Conservation (phyloP, 1,139 yeast species). For the Arxiozyma telluris region DNA sequence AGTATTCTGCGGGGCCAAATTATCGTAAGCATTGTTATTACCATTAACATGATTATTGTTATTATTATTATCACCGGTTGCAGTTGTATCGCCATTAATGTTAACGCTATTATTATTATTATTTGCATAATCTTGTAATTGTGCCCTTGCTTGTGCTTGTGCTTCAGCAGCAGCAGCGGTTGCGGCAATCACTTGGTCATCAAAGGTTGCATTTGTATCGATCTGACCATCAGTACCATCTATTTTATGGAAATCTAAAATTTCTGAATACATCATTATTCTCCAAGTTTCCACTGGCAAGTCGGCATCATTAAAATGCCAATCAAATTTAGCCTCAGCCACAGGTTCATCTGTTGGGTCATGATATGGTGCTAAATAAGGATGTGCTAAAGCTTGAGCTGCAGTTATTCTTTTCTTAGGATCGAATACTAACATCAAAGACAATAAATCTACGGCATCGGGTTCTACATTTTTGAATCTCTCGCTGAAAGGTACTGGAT, state of each 20-base stretch:
- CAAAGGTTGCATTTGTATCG: constrained; percentile 30
- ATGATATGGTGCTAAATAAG: constrained; percentile 93
- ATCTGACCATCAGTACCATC: constrained; percentile 30
- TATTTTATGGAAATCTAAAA: constrained; percentile 74
- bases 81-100: constrained; percentile 1
- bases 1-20: constrained; percentile 3
- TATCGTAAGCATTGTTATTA: constrained; percentile 5
- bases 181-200: constrained; percentile 32
- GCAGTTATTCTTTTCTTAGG: constrained; percentile 93
- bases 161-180: constrained; percentile 31
- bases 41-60: constrained; percentile 15
- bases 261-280: constrained; percentile 98
- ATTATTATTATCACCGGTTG: constrained; percentile 4
- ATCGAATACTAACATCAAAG: constrained; percentile 87
- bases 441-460: constrained; percentile 80
- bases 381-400: constrained; percentile 80
- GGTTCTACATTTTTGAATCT: constrained; percentile 84
- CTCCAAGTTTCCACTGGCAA: constrained; percentile 97
- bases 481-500: constrained; percentile 78
- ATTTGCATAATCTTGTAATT: constrained; percentile 2
- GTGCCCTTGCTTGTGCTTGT: constrained; percentile 25
- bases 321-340: constrained; percentile 87
- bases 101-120: constrained; percentile 1
- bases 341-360: constrained; percentile 97
- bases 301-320: constrained; percentile 98